Evolutionary conservation across 2,329 filamentous ascomycete genomes (phyloP), one percentile per base, ranked within the genome.

Genomic region (Diaporthe citrichinensis): DNA sequence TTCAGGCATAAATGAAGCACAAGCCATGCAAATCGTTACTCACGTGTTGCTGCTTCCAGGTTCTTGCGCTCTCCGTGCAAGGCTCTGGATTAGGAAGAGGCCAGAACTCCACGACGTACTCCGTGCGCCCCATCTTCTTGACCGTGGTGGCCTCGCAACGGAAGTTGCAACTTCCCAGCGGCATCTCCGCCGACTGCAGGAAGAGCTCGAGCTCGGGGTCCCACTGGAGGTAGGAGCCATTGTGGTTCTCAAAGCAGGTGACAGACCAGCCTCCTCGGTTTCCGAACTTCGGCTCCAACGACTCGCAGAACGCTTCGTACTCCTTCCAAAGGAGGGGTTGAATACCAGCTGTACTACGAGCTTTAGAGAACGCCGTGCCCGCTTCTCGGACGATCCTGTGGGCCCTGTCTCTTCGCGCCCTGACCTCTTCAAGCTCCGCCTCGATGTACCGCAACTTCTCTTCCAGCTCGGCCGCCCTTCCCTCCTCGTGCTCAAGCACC

Each of bases 101-200:
- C 73, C 73, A 74, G 34, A 74, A 74, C 28, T 74, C 53, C 2
- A 74, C 73, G 9, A 71, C 44, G 9, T 71, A 71, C n/a, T 71
- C 73, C 5, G n/a, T 46, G 12, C 51, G 23, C 2, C 20, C 28
- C 14, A 8, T 34, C 0, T 2, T 0, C 3, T 65, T 15, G n/a
- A 44, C 31, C 2, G 49, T 10, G n/a, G 25, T n/a, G 12, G 65
- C 73, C n/a, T 74, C 73, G 12, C 73, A 74, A 34, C 73, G 65
- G 41, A 71, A 74, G n/a, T 71, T 74, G 57, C 44, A 55, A 9
- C 9, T 31, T 25, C 15, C 25, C 9, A 61, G 53, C 4, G 39
- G 20, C 9, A 74, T 53, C 31, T 74, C 73, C 15, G 55, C 65
- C 31, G 73, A 62, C 25, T 74, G 15, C 5, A 31, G 12, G 10